Percentiles rank a stretch among this genome's conserved stretches.
Conservation (phyloP, 75 land plant species). For the Sequoiadendron giganteum region DNA sequence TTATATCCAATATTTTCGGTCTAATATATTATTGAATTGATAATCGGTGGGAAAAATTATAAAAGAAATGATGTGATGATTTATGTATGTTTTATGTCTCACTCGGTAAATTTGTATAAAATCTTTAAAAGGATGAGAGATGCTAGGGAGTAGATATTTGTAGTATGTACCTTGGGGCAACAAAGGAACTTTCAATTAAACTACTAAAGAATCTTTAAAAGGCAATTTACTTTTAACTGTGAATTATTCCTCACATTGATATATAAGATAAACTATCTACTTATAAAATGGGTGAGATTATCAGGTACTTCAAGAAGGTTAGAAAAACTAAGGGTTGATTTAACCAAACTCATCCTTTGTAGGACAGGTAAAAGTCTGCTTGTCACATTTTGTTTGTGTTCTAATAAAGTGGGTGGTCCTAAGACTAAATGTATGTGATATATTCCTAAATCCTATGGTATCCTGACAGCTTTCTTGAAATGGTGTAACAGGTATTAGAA, state of each 20-base stretch:
- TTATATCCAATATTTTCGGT: no score
- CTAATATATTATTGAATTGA: no score
- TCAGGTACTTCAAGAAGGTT: neutral
- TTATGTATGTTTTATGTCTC: neutral
- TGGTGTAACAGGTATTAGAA: conserved; percentile 57
- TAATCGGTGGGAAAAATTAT: no score
- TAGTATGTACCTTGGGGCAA: no score
- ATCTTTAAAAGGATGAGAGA: neutral
- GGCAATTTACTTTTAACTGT: neutral
- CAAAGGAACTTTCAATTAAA: neutral
- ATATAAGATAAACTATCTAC: neutral
- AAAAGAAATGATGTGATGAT: no score
- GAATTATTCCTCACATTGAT: neutral
- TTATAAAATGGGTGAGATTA: neutral
- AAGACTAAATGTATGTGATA: neutral
- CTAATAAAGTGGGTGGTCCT: neutral
- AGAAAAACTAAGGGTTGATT: neutral
- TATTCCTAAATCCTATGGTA: neutral
- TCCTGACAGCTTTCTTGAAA: neutral
- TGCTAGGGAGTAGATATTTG: neutral
- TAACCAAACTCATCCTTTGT: neutral
- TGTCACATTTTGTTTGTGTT: neutral
- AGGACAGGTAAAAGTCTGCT: neutral
- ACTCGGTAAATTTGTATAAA: neutral
- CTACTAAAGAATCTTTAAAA: neutral